Base-by-base conservation (phyloP, 306 rosid genomes). In the Sindora glabra region DNA sequence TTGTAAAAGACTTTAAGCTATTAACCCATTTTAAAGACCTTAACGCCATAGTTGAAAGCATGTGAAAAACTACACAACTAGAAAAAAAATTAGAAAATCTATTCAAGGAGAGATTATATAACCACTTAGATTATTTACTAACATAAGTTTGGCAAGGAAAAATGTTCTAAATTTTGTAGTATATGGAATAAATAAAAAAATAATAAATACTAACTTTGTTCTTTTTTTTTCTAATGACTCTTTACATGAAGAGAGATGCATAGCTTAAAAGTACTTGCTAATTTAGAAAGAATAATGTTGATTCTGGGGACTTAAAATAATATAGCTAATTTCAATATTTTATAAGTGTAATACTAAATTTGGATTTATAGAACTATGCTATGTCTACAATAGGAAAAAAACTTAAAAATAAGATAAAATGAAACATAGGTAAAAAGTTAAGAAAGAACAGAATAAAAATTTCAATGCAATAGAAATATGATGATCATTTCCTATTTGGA, bases 121-220 rank as follows among this genome's bases (percentile, higher is more conserved):
- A 55, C 25, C 13, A 19, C 26, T 41, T 11, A 59, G 48, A 55
- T 60, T 30, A 64, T 47, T 36, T 25, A 22, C 48, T 38, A 12
- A 15, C 10, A 19, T 54, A 73, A 50, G 75, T 4, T 67, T 62
- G 38, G 40, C 12, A 12, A 2, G 41, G 57, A 56, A 58, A 58
- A 66, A 52, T 48, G 15, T 19, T 36, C 49, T 48, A 45, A 63
- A 29, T 44, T 24, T 29, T 8, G 56, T 37, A 9, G 33, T 8
- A 50, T 15, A 47, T 39, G 72, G 21, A 44, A 48, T 33, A 66
- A 33, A 65, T 56, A 47, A 56, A 74, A 21, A 22, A 65, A 48
- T 52, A 52, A 83, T 36, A 36, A 77, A 79, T 59, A 89, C 95
- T 70, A 74, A 89, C 99, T 80, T 92, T 76, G 77, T 76, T 74